Base-by-base conservation (phyloP, 371 early-diverging fungal species). In the Mortierella sp. region DNA sequence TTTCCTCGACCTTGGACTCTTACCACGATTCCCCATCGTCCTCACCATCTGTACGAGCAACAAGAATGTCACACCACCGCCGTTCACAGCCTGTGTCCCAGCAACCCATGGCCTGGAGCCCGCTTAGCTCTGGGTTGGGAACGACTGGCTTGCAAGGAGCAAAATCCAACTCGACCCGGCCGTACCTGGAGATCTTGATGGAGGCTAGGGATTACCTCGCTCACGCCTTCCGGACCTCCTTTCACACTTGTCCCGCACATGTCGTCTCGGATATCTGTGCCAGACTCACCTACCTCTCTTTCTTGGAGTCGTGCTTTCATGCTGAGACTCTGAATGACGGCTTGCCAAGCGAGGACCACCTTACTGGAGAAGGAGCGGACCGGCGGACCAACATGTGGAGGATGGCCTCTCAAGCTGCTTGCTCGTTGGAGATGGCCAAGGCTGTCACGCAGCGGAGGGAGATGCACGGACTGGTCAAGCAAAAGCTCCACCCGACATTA, bases 381-480 rank as follows among this genome's bases (percentile, higher is more conserved):
- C 26, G 64, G 50, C 19, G 37, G 44, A 41, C 67, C 24, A 26
- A 19, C 37, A 13, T 34, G 9, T 66, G 53, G 66, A 37, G 16
- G 11, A 55, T 79, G 44, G 63, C 72, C 19, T 43, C 34, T 34
- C 72, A 63, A 10, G 76, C 79, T 11, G 74, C 77, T 0, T 85
- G 67, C 53, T 70, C 71, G 34, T n/a, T 79, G 73, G 89, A 90
- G 66, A 89, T 89, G 87, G 85, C 88, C 0, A 89, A 90, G 39
- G 88, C 87, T 0, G 58, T 91, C 7, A 85, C 85, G 1, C 76
- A 88, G 26, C 87, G 90, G 26, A 87, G 92, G 29, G 91, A 91
- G 75, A 90, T 90, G 89, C 86, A 86, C 45, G 74, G 77, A 1
- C 82, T 89, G 53, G 68, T 91, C 26, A 74, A 74, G 14, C 77